phyloP scores from a whole-genome alignment of 169 alveolate genomes.

The Neospora caninum region DNA sequence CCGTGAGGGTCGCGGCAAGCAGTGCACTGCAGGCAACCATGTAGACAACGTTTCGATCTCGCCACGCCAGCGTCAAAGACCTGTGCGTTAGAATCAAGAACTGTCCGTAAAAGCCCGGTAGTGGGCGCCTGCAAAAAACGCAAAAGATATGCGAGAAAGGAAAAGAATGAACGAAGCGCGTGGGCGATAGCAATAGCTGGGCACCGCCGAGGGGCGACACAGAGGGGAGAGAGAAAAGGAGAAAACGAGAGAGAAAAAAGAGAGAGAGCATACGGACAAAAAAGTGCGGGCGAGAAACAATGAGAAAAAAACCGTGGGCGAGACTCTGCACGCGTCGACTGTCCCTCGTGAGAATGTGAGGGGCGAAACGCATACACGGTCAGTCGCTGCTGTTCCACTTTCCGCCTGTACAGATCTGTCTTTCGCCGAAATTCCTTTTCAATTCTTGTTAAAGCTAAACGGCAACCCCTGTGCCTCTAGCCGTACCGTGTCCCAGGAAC shows the following conservation, averaged over 20 bases:
- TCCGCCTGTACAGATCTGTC: too few relatives aligned
- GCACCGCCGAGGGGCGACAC: neutral
- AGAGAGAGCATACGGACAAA: too few relatives aligned
- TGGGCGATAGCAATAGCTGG: neutral
- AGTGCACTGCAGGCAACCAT: neutral
- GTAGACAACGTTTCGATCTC: neutral
- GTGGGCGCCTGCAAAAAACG: neutral
- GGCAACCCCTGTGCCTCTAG: neutral
- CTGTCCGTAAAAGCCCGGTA: constrained; percentile 10
- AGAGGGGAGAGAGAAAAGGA: neutral
- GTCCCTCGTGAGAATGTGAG: too few relatives aligned
- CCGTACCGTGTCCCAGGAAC: neutral
- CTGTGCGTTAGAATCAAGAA: neutral
- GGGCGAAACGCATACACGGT: too few relatives aligned
- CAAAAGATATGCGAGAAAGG: neutral
- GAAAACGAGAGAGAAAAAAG: neutral
- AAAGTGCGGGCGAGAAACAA: too few relatives aligned
- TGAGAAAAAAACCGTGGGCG: too few relatives aligned
- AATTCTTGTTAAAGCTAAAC: too few relatives aligned
- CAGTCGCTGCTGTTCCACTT: too few relatives aligned
- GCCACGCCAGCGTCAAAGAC: neutral
- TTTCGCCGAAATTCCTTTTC: too few relatives aligned
- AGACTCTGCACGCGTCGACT: too few relatives aligned
- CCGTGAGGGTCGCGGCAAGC: neutral
- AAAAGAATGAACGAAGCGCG: neutral